These are phyloP conservation scores for Lactarius sanguifluus DNA, from an alignment of 768 basidiomycete species.

Conservation along the genomic window DNA sequence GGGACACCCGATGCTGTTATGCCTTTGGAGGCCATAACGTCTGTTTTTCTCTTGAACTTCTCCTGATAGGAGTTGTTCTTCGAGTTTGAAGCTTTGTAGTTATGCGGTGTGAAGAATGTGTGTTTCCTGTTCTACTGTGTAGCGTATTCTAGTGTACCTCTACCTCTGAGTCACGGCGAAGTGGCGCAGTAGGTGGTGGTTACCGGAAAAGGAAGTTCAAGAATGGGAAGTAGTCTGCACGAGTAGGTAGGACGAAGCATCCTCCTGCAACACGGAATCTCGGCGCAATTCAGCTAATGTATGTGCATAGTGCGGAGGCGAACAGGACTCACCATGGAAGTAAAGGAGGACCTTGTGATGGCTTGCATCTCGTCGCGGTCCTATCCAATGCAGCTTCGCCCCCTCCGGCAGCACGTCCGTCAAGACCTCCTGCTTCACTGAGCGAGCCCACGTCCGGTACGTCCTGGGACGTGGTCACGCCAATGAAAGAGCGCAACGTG, in stretches of 20 bases:
- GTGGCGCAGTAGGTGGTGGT: too few species aligned
- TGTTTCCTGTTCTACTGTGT: too few species aligned
- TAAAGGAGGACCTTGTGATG: conserved; percentile 9
- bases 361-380: conserved; percentile 12
- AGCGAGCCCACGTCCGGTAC: conserved; percentile 4
- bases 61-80: too few species aligned
- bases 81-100: too few species aligned
- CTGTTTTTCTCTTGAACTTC: too few species aligned
- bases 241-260: neutral
- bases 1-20: too few species aligned
- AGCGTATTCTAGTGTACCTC: too few species aligned
- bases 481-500: conserved; percentile 3
- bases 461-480: conserved; percentile 1
- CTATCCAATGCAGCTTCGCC: conserved; percentile 18
- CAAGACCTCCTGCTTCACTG: conserved; percentile 5
- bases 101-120: too few species aligned
- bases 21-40: too few species aligned
- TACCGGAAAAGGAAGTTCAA: too few species aligned
- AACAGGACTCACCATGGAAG: conserved; percentile 2
- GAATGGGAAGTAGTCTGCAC: neutral
- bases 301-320: too few species aligned
- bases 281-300: neutral
- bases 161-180: too few species aligned
- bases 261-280: conserved; percentile 8
- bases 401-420: conserved; percentile 8